Evolutionary conservation across 2,329 filamentous ascomycete species (phyloP).

Genomic region (Cytospora paraplurivora): DNA sequence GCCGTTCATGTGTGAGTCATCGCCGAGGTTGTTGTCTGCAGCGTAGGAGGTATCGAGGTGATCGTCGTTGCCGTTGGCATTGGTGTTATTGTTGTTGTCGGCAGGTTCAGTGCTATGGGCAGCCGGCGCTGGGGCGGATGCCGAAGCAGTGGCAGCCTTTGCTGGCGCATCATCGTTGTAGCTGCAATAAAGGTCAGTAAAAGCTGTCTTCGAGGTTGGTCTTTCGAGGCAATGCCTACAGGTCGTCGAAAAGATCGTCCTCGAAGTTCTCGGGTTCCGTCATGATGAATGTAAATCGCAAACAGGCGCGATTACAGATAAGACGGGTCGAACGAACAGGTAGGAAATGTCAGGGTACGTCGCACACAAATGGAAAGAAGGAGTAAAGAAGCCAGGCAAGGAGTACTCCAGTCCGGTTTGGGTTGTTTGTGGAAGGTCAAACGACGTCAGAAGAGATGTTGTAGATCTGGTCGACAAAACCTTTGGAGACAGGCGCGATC

Average conservation of each 20-base stretch:
- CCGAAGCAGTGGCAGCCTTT: conserved; percentile 35
- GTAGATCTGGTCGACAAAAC: conserved; percentile 4
- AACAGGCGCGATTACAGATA: not conserved
- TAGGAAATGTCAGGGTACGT: conserved; percentile 5
- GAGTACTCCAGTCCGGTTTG: not conserved
- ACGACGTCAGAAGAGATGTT: not conserved
- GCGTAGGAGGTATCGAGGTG: not conserved
- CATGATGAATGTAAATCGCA: conserved; percentile 52
- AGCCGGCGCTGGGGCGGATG: conserved; percentile 29
- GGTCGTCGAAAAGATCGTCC: conserved; percentile 88
- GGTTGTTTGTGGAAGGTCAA: not conserved
- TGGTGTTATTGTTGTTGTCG: conserved; percentile 34
- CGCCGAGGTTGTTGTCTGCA: conserved; percentile 31
- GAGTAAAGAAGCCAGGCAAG: not conserved
- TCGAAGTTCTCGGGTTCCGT: conserved; percentile 77
- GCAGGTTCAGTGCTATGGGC: conserved; percentile 36
- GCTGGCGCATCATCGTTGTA: conserved; percentile 66
- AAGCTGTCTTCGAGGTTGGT: not conserved
- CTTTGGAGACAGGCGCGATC: conserved; percentile 1
- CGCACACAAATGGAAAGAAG: conserved; percentile 9
- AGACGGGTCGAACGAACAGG: conserved; percentile 1
- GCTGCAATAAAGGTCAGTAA: conserved; percentile 40
- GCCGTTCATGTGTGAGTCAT: conserved; percentile 44
- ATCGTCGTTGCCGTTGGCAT: conserved; percentile 33
- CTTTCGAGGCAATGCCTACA: conserved; percentile 59